These are phyloP conservation scores for Dianthus caryophyllus DNA, from an alignment of 148 eudicot genomes.

Conservation along the genomic window DNA sequence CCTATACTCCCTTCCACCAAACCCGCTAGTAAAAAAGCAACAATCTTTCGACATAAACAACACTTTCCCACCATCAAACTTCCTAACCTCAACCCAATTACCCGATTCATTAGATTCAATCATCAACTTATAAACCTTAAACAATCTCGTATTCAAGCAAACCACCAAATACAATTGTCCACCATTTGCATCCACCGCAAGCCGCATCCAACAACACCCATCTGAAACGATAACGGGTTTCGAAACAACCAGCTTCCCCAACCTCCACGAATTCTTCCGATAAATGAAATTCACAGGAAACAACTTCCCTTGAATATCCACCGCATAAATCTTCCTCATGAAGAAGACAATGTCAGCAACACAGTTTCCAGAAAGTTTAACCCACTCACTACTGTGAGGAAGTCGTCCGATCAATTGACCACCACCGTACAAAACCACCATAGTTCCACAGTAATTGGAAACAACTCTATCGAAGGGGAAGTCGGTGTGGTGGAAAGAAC, in stretches of 20 bases:
- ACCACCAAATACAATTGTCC: neutral
- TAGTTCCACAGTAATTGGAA: no score
- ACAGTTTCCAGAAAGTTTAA: no score
- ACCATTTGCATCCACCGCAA: neutral
- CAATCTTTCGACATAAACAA: constrained; percentile 9
- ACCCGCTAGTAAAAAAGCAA: neutral
- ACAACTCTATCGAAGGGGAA: no score
- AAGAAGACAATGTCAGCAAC: neutral
- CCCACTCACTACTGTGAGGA: no score
- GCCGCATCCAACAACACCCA: constrained; percentile 9
- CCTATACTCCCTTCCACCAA: constrained; percentile 4
- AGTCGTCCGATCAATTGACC: no score
- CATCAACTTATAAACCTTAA: neutral
- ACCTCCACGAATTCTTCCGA: no score
- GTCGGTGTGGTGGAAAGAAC: no score
- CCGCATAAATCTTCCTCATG: neutral
- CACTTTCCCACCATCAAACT: neutral
- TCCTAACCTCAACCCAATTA: neutral
- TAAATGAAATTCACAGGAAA: neutral
- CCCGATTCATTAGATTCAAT: neutral
- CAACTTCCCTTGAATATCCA: neutral
- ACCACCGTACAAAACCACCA: no score
- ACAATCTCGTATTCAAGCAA: neutral
- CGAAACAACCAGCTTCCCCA: neutral
- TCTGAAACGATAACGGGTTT: neutral